These are phyloP conservation scores for Trifolium subterraneum DNA, from an alignment of 306 rosid species.

Conservation along the genomic window DNA sequence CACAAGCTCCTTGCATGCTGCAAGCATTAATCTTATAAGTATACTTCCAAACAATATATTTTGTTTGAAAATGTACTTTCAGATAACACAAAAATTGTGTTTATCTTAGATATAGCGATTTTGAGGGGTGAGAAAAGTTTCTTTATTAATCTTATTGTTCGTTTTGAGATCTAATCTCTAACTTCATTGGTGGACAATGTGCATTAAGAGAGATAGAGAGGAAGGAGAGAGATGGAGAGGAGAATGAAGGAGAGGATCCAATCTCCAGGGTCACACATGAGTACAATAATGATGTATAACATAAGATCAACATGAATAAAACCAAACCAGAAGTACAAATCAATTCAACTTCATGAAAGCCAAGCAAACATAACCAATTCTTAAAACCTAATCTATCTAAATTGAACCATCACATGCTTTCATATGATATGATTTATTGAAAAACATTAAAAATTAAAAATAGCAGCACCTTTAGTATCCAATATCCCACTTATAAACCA, in stretches of 20 bases:
- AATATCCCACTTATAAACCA: constrained; percentile 40
- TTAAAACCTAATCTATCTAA: neutral
- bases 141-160: neutral
- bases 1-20: neutral
- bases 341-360: neutral
- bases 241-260: no score
- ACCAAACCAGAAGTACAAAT: neutral
- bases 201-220: no score
- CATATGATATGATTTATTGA: constrained; percentile 14
- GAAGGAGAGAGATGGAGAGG: no score
- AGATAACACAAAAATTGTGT: no score
- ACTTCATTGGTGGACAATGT: neutral
- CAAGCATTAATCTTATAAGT: no score
- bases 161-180: neutral
- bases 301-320: neutral
- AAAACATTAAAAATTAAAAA: neutral
- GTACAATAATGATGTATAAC: neutral
- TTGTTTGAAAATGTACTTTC: no score
- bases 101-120: no score
- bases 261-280: neutral
- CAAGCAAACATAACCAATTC: neutral
- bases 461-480: neutral
- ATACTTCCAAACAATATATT: no score
- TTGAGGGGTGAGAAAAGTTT: no score
- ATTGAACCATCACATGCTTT: neutral